Evolutionary conservation across 371 early-diverging fungal genomes (phyloP).

Genomic region (Rhizopus delemar): DNA sequence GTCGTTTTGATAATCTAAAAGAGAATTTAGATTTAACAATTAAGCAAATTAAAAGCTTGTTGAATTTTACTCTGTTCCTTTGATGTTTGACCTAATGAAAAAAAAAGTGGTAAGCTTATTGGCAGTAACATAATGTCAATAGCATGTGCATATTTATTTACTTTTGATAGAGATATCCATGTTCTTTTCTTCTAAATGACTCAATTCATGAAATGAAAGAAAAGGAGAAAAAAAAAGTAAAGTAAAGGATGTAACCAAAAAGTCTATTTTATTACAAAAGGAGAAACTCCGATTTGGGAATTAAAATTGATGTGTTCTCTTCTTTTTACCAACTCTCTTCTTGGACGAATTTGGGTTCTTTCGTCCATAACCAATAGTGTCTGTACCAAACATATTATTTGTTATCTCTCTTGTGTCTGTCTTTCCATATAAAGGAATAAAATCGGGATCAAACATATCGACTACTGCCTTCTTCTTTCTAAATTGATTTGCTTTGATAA

Average conservation of each 20-base stretch:
- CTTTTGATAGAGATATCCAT: slow-evolving; percentile 6
- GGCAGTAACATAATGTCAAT: not conserved
- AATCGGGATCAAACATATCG: slow-evolving; percentile 80
- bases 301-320: slow-evolving; percentile 32
- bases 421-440: slow-evolving; percentile 65
- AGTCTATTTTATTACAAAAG: not conserved
- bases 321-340: slow-evolving; percentile 57
- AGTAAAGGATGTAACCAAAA: not conserved
- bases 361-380: slow-evolving; percentile 82
- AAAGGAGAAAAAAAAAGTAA: not conserved
- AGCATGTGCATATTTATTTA: not conserved
- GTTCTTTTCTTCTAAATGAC: not conserved
- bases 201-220: not conserved
- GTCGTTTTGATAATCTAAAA: slow-evolving; percentile 49
- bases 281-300: not conserved
- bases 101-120: not conserved
- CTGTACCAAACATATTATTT: slow-evolving; percentile 68
- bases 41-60: not conserved
- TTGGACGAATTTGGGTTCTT: slow-evolving; percentile 83
- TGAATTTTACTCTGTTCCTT: slow-evolving; percentile 17
- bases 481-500: slow-evolving; percentile 58
- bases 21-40: not conserved
- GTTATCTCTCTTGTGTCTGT: slow-evolving; percentile 42
- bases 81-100: slow-evolving; percentile 12
- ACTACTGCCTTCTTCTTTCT: slow-evolving; percentile 56